Evolutionary conservation across 2,329 filamentous ascomycete species (phyloP), one percentile per base, ranked within the genome.

Genomic region (Penicillium capsulatum): DNA sequence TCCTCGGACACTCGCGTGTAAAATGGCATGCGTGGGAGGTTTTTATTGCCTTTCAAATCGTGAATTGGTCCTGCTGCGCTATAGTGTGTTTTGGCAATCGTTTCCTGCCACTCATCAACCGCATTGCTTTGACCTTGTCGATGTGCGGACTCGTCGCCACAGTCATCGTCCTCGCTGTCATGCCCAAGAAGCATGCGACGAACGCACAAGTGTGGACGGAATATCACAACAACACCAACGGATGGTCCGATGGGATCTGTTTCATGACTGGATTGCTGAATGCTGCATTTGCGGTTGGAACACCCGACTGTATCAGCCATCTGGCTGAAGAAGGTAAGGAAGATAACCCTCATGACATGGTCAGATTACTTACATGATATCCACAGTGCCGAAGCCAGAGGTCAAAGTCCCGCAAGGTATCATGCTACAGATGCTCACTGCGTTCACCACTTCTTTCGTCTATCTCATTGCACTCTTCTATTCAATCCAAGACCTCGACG

Each of bases 281-380:
- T 48, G 81, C 79, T 1, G 80, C 81, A 0, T 85, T 76, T 53
- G 74, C 77, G n/a, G 74, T 84, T 5, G 81, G 80, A 3, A 74
- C 77, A 1, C 77, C 80, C 0, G 81, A 84, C 49, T 79, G 76
- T 30, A 74, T 79, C 8, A 76, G 74, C 2, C 80, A 83, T 53
- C 50, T 83, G 16, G 74, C 77, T 0, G 79, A 83, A 58, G 79
- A 83, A 44, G 57, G 58, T 61, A 44, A 7, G 1, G 2, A 24
- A 19, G 3, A 15, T 14, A 17, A 7, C 14, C 9, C 8, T 10
- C 14, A 10, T 14, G 7, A 17, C n/a, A n/a, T n/a, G n/a, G n/a
- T n/a, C n/a, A n/a, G n/a, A n/a, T n/a, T n/a, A n/a, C n/a, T n/a
- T n/a, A n/a, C n/a, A n/a, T n/a, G n/a, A n/a, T n/a, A n/a, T n/a